A percentile compares a stretch with the other conserved stretches of the same genome.
phyloP scores from a whole-genome alignment of 306 rosid species.

The Rosa lucieae region DNA sequence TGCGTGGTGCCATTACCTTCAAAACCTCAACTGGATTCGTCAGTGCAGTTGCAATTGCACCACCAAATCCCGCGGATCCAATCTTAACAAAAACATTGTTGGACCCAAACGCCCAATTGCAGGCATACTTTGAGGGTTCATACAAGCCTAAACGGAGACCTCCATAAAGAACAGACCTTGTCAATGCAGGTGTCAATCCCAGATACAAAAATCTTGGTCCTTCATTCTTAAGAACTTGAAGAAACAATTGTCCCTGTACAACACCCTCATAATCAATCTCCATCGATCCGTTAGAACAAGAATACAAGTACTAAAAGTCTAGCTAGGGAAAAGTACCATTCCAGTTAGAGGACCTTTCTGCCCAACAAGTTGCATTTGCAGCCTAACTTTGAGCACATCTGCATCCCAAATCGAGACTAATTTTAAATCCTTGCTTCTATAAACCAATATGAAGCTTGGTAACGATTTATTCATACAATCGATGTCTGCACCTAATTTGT shows the following conservation, averaged over 20 bases:
- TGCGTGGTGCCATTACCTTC: conserved; percentile 50
- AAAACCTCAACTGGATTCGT: conserved; percentile 96
- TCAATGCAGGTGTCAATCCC: conserved; percentile 87
- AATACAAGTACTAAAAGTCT: conserved; percentile 14
- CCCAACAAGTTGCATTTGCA: conserved; percentile 98
- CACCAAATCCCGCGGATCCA: conserved; percentile 83
- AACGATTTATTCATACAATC: neutral
- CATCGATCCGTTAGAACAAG: conserved; percentile 27
- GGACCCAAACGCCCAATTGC: conserved; percentile 77
- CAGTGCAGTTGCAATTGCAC: conserved; percentile 76
- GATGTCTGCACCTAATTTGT: neutral
- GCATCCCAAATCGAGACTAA: conserved; percentile 43
- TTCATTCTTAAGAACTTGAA: conserved; percentile 62
- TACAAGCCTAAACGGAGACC: conserved; percentile 97
- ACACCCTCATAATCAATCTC: conserved; percentile 18
- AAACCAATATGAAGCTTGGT: neutral
- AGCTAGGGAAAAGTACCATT: conserved; percentile 62
- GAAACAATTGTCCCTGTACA: conserved; percentile 64
- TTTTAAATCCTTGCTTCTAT: neutral
- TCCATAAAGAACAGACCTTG: conserved; percentile 88
- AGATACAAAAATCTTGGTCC: conserved; percentile 83
- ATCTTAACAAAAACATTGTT: conserved; percentile 75
- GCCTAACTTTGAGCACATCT: conserved; percentile 95
- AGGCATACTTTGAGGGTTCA: conserved; percentile 87
- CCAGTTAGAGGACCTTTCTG: conserved; percentile 89